These are phyloP conservation scores for Colletotrichum aenigma DNA, from an alignment of 2,329 filamentous ascomycete species.

Conservation along the genomic window DNA sequence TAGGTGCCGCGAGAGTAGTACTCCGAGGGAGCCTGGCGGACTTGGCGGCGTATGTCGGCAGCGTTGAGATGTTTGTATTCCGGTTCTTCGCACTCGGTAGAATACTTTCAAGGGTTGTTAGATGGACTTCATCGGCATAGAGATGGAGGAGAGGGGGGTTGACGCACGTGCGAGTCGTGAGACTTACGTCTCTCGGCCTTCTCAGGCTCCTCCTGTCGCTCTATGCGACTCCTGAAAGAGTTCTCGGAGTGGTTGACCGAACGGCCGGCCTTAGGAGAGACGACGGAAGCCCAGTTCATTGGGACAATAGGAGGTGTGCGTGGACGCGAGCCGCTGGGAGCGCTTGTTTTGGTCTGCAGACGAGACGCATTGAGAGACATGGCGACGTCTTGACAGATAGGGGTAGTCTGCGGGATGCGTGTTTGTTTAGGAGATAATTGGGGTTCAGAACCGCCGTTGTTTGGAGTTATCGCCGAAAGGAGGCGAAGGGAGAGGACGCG, in stretches of 20 bases:
- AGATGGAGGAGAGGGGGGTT: background rate
- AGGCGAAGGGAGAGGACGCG: background rate
- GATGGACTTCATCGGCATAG: background rate
- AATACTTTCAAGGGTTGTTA: background rate
- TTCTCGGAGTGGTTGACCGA: background rate
- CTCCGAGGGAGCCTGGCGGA: background rate
- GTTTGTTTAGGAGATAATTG: too few species aligned
- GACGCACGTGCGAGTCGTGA: background rate
- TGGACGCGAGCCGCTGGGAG: background rate
- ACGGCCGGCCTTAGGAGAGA: background rate
- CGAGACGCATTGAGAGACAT: background rate
- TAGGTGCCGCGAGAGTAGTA: background rate
- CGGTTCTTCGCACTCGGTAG: background rate
- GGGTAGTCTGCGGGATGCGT: background rate
- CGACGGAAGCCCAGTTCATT: background rate
- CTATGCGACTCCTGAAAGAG: rapidly evolving
- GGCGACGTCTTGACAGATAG: background rate
- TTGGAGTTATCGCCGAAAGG: background rate
- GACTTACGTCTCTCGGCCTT: background rate
- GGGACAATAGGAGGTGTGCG: background rate
- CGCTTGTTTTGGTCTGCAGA: background rate
- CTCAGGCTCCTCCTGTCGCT: rapidly evolving
- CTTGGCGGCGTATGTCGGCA: background rate
- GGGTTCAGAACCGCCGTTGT: too few species aligned
- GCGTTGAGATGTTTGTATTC: background rate